Conservation (phyloP, 1,284 basidiomycete genomes). For the Golubevia sp. region DNA sequence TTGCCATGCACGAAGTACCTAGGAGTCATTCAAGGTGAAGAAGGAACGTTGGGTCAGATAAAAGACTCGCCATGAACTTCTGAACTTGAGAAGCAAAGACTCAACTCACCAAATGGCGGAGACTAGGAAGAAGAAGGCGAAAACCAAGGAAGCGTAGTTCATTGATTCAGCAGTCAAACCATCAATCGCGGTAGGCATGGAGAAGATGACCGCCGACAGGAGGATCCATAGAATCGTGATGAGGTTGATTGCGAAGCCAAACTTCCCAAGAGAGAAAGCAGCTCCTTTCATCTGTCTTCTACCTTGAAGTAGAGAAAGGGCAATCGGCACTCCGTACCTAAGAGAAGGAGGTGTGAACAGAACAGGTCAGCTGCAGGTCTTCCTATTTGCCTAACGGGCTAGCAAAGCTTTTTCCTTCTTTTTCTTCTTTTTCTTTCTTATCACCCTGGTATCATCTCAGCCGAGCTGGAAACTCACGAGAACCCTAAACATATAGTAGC, state of each 20-base stretch:
- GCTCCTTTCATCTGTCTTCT: constrained; percentile 60
- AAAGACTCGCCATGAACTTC: too few species aligned
- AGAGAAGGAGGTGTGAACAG: too few species aligned
- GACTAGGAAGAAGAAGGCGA: constrained; percentile 60
- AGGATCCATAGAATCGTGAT: constrained; percentile 64
- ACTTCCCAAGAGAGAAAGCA: constrained; percentile 62
- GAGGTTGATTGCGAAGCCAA: constrained; percentile 61
- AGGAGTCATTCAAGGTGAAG: too few species aligned
- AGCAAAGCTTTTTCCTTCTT: too few species aligned
- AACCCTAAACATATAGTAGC: constrained; percentile 60
- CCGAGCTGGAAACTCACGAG: too few species aligned
- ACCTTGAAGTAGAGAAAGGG: constrained; percentile 60
- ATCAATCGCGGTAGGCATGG: constrained; percentile 63
- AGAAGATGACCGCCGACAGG: constrained; percentile 64
- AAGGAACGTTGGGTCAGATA: too few species aligned
- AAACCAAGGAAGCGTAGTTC: constrained; percentile 58
- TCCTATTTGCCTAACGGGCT: too few species aligned
- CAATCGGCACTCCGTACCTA: constrained; percentile 63
- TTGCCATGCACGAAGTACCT: constrained; percentile 61
- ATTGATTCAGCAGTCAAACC: constrained; percentile 61
- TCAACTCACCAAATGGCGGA: constrained; percentile 60
- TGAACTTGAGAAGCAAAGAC: too few species aligned
- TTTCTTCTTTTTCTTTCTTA: too few species aligned
- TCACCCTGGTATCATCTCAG: too few species aligned
- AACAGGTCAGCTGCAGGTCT: too few species aligned